phyloP scores from a whole-genome alignment of 2,329 filamentous ascomycete species.

The Orbilia javanica region DNA sequence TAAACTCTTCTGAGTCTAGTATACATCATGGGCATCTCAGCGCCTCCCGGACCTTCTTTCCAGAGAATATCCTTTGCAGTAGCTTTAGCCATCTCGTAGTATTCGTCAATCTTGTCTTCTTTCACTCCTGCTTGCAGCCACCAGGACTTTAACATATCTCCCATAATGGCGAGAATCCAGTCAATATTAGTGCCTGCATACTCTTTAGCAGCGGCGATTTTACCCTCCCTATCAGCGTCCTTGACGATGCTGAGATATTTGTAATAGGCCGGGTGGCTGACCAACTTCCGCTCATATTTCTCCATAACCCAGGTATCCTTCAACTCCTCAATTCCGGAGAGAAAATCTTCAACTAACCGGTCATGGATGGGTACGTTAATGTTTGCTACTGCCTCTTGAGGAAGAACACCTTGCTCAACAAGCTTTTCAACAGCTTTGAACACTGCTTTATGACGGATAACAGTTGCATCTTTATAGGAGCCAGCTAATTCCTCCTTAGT shows the following conservation, averaged over 20 bases:
- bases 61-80: not conserved
- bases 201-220: not conserved
- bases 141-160: slow-evolving; percentile 3
- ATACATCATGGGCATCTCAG: slow-evolving; percentile 5
- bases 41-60: not conserved
- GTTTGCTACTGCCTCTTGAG: not conserved
- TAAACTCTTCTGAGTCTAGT: slow-evolving; percentile 13
- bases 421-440: not conserved
- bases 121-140: slow-evolving; percentile 8
- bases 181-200: not conserved
- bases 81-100: not conserved
- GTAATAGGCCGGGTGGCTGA: not conserved
- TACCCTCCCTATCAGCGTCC: not conserved
- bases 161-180: slow-evolving; percentile 9
- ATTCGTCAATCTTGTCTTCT: not conserved
- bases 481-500: slow-evolving; percentile 1
- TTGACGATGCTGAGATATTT: not conserved
- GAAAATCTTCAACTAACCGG: not conserved
- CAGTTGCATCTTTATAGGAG: not conserved
- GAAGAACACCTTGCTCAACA: not conserved
- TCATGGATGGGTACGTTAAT: slow-evolving; percentile 3
- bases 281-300: slow-evolving; percentile 4
- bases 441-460: not conserved
- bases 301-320: slow-evolving; percentile 14
- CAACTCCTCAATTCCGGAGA: not conserved